phyloP scores from a whole-genome alignment of 345 rosid species.

The Trapa incisa region DNA sequence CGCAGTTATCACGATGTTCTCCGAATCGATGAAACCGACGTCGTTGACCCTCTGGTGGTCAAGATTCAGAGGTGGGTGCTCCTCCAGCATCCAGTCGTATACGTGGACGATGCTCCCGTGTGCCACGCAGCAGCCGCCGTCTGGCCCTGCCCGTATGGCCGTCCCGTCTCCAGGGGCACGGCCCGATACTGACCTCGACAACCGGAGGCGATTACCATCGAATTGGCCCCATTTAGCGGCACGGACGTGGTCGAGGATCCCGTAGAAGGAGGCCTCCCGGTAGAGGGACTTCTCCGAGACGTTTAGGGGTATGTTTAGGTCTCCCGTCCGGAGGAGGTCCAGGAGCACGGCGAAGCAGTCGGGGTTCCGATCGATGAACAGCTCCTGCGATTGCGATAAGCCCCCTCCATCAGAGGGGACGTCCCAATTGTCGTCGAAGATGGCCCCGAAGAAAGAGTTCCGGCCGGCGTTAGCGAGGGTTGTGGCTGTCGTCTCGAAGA shows the following conservation, averaged over 20 bases:
- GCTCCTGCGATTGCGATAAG: slow-evolving; percentile 12
- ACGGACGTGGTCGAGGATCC: slow-evolving; percentile 62
- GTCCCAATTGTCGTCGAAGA: slow-evolving; percentile 75
- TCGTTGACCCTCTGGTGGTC: slow-evolving; percentile 90
- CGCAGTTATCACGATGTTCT: slow-evolving; percentile 49
- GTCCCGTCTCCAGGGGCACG: slow-evolving; percentile 94
- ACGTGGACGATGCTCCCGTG: slow-evolving; percentile 89
- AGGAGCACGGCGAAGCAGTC: slow-evolving; percentile 85
- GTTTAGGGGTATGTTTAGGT: slow-evolving; percentile 53
- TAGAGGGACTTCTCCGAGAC: slow-evolving; percentile 60
- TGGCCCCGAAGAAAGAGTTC: slow-evolving; percentile 72
- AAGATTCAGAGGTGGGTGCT: slow-evolving; percentile 61
- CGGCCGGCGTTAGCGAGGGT: slow-evolving; percentile 91
- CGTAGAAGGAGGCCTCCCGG: slow-evolving; percentile 78
- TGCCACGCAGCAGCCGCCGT: slow-evolving; percentile 91
- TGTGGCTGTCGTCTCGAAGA: slow-evolving; percentile 86
- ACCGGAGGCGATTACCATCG: slow-evolving; percentile 65
- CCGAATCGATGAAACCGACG: slow-evolving; percentile 64
- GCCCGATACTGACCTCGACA: slow-evolving; percentile 49
- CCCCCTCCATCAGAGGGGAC: slow-evolving; percentile 15
- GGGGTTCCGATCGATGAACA: slow-evolving; percentile 77
- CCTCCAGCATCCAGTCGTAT: slow-evolving; percentile 82
- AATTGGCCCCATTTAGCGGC: slow-evolving; percentile 74
- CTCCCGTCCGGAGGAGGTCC: slow-evolving; percentile 97
- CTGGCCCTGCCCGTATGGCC: slow-evolving; percentile 82